Conservation (phyloP, 2,329 filamentous ascomycete species). For the Periconia digitata region DNA sequence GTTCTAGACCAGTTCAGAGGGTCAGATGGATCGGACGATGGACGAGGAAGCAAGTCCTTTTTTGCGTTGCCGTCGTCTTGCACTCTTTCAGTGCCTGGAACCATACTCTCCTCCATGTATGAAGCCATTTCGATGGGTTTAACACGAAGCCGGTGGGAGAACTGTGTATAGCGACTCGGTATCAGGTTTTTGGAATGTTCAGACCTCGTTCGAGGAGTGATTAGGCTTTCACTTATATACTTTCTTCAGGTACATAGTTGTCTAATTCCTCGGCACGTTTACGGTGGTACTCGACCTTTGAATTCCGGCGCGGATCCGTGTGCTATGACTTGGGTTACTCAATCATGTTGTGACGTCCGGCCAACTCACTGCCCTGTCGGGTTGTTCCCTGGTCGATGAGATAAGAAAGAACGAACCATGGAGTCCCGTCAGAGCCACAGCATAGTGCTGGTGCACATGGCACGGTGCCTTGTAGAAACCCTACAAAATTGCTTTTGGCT, state of each 20-base stretch:
- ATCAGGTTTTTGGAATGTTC: too few relatives aligned
- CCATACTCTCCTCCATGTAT: constrained; percentile 15
- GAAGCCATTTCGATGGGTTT: background rate
- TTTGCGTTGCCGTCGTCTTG: constrained; percentile 20
- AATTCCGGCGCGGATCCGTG: background rate
- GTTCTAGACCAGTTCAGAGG: constrained; percentile 41
- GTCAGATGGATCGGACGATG: constrained; percentile 37
- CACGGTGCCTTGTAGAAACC: background rate
- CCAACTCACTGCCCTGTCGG: background rate
- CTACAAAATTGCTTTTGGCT: background rate
- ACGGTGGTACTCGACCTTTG: too few relatives aligned
- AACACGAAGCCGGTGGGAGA: too few relatives aligned
- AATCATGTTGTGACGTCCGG: too few relatives aligned
- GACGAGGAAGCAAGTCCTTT: constrained; percentile 30
- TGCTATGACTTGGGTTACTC: too few relatives aligned
- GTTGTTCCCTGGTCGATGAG: background rate
- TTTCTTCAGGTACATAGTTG: too few relatives aligned
- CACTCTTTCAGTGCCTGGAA: constrained; percentile 36
- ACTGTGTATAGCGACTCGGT: too few relatives aligned
- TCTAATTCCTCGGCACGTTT: too few relatives aligned
- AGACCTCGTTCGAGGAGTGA: too few relatives aligned
- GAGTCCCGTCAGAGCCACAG: background rate
- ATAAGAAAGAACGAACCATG: background rate
- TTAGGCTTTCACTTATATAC: too few relatives aligned
- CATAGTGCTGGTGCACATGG: background rate